Conservation (phyloP, 306 rosid genomes). For the Canavalia gladiata region DNA sequence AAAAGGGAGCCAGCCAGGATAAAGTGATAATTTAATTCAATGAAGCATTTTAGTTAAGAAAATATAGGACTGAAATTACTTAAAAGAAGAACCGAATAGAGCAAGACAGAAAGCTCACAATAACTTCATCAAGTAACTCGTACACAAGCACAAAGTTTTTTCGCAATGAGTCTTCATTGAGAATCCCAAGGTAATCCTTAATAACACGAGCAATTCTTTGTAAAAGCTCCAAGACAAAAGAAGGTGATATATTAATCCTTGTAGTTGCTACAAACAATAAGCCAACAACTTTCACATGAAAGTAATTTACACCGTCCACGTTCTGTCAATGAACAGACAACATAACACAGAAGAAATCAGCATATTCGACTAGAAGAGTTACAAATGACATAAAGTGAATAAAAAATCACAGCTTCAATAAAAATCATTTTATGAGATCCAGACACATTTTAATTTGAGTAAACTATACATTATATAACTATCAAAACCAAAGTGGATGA, state of each 20-base stretch:
- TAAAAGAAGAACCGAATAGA: conserved; percentile 39
- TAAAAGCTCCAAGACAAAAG: conserved; percentile 85
- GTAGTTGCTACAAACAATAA: conserved; percentile 88
- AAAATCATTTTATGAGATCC: conserved; percentile 13
- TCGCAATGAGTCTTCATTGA: conserved; percentile 82
- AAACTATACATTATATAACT: conserved; percentile 20
- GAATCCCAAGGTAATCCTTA: conserved; percentile 89
- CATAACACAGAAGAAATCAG: conserved; percentile 36
- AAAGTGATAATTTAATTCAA: conserved; percentile 40
- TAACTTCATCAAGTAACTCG: conserved; percentile 92
- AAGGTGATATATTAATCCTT: conserved; percentile 75
- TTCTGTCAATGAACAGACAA: conserved; percentile 59
- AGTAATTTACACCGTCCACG: conserved; percentile 88
- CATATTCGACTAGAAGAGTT: conserved; percentile 9
- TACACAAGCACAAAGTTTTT: conserved; percentile 89
- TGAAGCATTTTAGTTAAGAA: conserved; percentile 14
- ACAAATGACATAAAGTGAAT: conserved; percentile 32
- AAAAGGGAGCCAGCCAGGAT: conserved; percentile 26
- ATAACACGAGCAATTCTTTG: conserved; percentile 89
- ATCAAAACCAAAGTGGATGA: conserved; percentile 13
- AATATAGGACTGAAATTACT: conserved; percentile 33
- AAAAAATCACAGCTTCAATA: conserved; percentile 36
- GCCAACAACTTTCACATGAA: conserved; percentile 90
- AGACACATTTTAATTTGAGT: conserved; percentile 10
- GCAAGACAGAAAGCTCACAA: conserved; percentile 62